A percentile compares a stretch with the other conserved stretches of the same genome.
These are phyloP conservation scores for Mimosa pudica DNA, from an alignment of 306 rosid species.

Conservation along the genomic window DNA sequence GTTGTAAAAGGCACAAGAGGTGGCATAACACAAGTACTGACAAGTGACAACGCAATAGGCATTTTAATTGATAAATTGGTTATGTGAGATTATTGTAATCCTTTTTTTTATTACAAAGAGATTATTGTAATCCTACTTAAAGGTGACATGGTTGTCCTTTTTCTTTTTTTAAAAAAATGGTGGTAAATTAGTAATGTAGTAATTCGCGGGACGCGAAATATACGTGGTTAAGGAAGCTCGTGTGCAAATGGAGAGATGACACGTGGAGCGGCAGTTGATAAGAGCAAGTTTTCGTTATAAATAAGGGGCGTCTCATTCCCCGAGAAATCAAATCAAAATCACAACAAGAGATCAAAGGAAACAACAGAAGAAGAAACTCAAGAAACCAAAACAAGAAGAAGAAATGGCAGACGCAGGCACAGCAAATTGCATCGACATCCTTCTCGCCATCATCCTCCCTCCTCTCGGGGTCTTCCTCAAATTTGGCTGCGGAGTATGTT, in stretches of 20 bases:
- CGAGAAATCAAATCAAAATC: not conserved
- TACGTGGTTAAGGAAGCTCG: conserved; percentile 47
- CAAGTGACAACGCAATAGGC: no score
- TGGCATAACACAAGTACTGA: no score
- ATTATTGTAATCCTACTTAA: no score
- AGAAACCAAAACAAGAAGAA: not conserved
- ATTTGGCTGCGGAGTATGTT: conserved; percentile 63
- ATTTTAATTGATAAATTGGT: no score
- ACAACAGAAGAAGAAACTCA: not conserved
- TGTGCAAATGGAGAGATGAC: conserved; percentile 18
- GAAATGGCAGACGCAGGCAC: conserved; percentile 51
- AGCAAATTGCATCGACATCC: conserved; percentile 61
- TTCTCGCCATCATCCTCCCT: conserved; percentile 77
- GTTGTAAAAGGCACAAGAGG: no score
- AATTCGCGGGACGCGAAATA: not conserved
- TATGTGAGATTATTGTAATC: no score
- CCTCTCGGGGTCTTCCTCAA: conserved; percentile 94
- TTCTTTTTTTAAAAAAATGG: no score
- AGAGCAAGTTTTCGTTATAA: conserved; percentile 15
- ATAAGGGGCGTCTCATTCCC: not conserved
- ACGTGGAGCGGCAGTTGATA: conserved; percentile 14
- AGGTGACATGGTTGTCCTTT: no score
- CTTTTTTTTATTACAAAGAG: no score
- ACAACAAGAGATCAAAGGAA: not conserved
- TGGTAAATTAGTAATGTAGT: no score